phyloP scores from a whole-genome alignment of 352 stramenopile genomes.

The Thalassiosira exigua region DNA sequence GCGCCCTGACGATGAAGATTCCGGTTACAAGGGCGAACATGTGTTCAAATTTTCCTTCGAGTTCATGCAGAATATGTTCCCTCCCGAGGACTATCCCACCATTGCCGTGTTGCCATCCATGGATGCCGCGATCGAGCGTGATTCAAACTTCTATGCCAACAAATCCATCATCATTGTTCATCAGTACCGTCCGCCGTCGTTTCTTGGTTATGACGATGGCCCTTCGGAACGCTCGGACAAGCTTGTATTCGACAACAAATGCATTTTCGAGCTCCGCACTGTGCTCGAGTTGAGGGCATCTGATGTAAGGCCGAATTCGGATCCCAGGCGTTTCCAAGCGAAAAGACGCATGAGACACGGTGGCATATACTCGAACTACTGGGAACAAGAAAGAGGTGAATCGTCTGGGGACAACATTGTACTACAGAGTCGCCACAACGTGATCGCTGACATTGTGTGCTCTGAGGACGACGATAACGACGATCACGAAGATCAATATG shows the following conservation, averaged over 20 bases:
- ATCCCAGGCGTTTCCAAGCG: conserved; percentile 8
- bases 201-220: not conserved
- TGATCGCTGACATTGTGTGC: not conserved
- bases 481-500: not conserved
- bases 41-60: conserved; percentile 15
- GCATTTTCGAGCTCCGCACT: conserved; percentile 1
- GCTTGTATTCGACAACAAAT: not conserved
- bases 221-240: not conserved
- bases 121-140: not conserved
- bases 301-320: not conserved
- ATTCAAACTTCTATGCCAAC: not conserved
- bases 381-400: conserved; percentile 13
- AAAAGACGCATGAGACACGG: conserved; percentile 16
- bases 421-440: not conserved
- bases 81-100: conserved; percentile 14
- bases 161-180: not conserved
- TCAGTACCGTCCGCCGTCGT: not conserved
- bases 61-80: conserved; percentile 29
- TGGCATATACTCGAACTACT: conserved; percentile 1
- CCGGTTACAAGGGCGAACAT: no score
- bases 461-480: no score
- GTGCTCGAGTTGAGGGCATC: not conserved
- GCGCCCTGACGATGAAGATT: no score
- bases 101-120: not conserved
- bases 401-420: no score